phyloP scores from a whole-genome alignment of 2,329 filamentous ascomycete genomes.

The Aspergillus vadensis region DNA sequence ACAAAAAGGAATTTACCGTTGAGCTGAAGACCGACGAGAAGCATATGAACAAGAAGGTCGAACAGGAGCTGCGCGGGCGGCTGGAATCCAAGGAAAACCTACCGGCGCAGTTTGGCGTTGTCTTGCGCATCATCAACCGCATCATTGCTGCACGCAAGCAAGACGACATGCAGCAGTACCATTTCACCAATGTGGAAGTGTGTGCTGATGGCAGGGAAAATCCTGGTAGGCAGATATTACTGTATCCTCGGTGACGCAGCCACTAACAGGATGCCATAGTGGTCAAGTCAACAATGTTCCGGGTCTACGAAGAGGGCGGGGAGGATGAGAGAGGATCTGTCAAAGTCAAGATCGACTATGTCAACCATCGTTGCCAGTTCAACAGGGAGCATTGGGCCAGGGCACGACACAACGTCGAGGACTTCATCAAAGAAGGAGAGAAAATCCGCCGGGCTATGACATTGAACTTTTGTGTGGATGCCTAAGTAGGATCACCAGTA shows the following conservation, averaged over 20 bases:
- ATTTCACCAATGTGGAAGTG: background rate
- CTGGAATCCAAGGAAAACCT: background rate
- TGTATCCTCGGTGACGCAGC: too few species aligned
- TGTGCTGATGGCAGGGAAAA: background rate
- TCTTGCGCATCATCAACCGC: background rate
- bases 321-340: background rate
- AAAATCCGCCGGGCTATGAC: background rate
- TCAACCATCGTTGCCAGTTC: background rate
- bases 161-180: background rate
- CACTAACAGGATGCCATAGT: background rate
- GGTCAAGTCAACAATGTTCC: background rate
- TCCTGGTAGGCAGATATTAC: background rate
- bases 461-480: background rate
- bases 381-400: background rate
- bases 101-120: background rate
- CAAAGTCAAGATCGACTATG: background rate
- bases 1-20: background rate
- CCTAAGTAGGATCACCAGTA: background rate
- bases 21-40: background rate
- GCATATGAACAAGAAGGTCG: background rate
- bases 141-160: background rate
- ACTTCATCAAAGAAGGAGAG: background rate
- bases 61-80: background rate
- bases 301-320: background rate
- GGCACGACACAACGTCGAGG: background rate